Evolutionary conservation across 2,329 filamentous ascomycete species (phyloP), one percentile per base, ranked within the genome.

Genomic region (Dactylellina cionopaga): DNA sequence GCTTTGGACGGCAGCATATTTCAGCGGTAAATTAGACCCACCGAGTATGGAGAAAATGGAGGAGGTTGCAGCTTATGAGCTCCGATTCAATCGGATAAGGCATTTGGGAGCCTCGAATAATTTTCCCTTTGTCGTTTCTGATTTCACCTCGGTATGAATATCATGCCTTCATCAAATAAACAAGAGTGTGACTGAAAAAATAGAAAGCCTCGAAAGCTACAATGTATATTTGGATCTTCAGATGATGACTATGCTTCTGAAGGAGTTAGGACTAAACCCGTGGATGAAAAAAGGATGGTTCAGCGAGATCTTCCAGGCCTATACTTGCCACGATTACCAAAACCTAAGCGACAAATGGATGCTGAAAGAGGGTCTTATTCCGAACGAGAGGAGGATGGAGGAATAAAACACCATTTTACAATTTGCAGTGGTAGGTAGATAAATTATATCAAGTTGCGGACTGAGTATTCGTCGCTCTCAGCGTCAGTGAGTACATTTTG

Each of bases 21-120:
- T 70, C 47, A 6, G 41, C 5, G 65, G 65, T 17, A 63, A 56
- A 31, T 17, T 70, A 6, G 31, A 70, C 13, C 15, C 58, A 35
- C 65, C 56, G 15, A 35, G n/a, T 3, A 59, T 41, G 13, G 47
- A 54, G 13, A 56, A 63, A n/a, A 63, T 70, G 33, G 65, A 63
- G 19, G 51, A 44, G 39, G 17, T 2, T 15, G 27, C 56, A 13
- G 65, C 65, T 5, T 56, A 56, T n/a, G 56, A 70, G 17, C 33
- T 70, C 11, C 24, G 56, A 15, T 56, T 43, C 13, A 25, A 22
- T 5, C 56, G 58, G 7, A 49, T 70, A 22, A 47, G 29, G 13
- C 29, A 49, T 22, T 29, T 51, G 5, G 56, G 65, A 7, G 39
- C 22, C 22, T 15, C 24, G 9, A 70, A 70, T 13, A 35, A 60